phyloP scores from a whole-genome alignment of 2,329 filamentous ascomycete genomes.

The Colletotrichum karsti region DNA sequence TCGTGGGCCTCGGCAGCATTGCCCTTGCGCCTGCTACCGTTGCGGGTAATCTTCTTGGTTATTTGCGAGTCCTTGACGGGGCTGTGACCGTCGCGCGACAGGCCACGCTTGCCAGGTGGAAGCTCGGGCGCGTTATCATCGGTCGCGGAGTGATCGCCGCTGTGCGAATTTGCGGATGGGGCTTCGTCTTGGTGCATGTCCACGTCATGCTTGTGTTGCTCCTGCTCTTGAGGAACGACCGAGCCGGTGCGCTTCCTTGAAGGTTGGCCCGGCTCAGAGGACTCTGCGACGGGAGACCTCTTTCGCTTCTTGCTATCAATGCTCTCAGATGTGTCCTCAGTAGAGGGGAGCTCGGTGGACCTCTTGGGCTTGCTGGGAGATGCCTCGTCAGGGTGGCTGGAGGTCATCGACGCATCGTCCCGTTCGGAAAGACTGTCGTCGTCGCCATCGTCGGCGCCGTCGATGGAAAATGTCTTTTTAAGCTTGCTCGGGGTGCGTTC shows the following conservation, averaged over 20 bases:
- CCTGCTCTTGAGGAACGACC: conserved; percentile 46
- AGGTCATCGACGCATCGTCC: conserved; percentile 47
- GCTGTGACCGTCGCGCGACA: conserved; percentile 33
- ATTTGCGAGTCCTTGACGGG: conserved; percentile 36
- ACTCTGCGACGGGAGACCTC: conserved; percentile 54
- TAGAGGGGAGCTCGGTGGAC: conserved; percentile 33
- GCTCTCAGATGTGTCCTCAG: conserved; percentile 43
- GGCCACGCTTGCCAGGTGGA: conserved; percentile 49
- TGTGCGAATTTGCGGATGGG: conserved; percentile 44
- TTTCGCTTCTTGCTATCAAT: conserved; percentile 59
- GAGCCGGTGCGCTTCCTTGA: conserved; percentile 64
- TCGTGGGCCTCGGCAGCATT: conserved; percentile 31
- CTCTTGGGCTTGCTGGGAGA: conserved; percentile 44
- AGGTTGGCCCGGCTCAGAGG: conserved; percentile 56
- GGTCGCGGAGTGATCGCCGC: conserved; percentile 49
- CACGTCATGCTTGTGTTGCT: conserved; percentile 39
- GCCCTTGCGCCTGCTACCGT: conserved; percentile 48
- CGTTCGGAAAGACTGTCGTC: conserved; percentile 51
- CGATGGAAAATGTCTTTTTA: conserved; percentile 55
- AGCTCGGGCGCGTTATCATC: conserved; percentile 55
- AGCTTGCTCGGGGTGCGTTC: conserved; percentile 83
- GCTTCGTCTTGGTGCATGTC: conserved; percentile 42
- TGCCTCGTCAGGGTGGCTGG: conserved; percentile 46
- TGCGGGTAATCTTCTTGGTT: conserved; percentile 51
- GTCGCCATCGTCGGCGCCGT: conserved; percentile 45